Base-by-base conservation (phyloP, 2,329 filamentous ascomycete genomes). In the Pseudogymnoascus sp. region DNA sequence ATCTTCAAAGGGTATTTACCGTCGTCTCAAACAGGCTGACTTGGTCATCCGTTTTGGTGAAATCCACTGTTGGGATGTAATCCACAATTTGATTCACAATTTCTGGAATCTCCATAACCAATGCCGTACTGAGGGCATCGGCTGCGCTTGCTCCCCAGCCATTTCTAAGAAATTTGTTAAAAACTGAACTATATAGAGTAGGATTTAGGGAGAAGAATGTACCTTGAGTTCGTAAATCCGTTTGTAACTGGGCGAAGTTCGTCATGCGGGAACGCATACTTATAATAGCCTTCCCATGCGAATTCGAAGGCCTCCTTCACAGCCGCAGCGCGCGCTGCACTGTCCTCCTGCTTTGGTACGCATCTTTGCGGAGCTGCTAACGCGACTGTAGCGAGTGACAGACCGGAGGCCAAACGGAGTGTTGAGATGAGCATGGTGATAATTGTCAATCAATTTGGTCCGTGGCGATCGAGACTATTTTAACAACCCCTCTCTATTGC, bases 21-120 rank as follows among this genome's bases (percentile, higher is more conserved):
- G 90, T 96, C 0, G 91, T 95, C 75, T 96, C 92, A 70, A 96
- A 96, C 6, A 96, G 75, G 38, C 88, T 93, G 59, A 96, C 85
- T 8, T 79, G 75, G 7, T 65, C 59, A 1, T 78, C 70, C 0
- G 87, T 89, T 10, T 79, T 77, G 44, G 81, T 81, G 71, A 90
- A 96, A 74, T 95, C 79, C 70, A 95, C 87, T 0, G 76, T 82
- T 0, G 84, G 81, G 53, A 96, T 82, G 71, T 86, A 87, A 5
- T 87, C 78, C 18, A 96, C 75, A 66, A 95, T 92, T 62, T 85
- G 78, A 44, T 86, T 77, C 12, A 94, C 85, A 23, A 90, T 84
- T 14, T 86, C 78, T 28, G 79, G 76, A 50, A 90, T 81, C 40
- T 82, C 80, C 89, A 95, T 93, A 23, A 96, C 75, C 59, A 92